Base-by-base conservation (phyloP, 2,329 filamentous ascomycete genomes). In the Truncatella angustata region DNA sequence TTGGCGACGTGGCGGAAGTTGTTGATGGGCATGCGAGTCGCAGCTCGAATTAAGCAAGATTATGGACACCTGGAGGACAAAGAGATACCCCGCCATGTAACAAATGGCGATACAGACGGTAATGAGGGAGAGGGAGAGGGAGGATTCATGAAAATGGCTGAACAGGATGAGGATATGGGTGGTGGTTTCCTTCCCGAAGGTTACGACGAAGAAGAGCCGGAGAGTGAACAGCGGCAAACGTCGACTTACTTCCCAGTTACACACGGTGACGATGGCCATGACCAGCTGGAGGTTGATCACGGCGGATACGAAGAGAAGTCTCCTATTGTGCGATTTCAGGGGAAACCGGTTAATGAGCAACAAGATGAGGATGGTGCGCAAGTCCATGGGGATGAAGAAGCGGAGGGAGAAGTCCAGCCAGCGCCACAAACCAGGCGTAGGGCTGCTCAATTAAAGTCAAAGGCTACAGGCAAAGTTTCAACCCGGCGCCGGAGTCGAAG, bases 1-100 rank as follows among this genome's bases (percentile, higher is more conserved):
- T 66, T 97, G 42, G 81, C 80, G 1, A 82, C 85, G 58, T 99
- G 94, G 94, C 82, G 89, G 52, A 95, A 89, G 68, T 90, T 97
- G 60, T 70, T 96, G 12, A 89, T 92, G 77, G 92, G 92, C 0
- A 66, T 97, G 70, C 80, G 91, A 3, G 94, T 97, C 52, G 79
- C 90, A 18, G 81, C 94, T 66, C 80, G 91, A 45, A 86, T 95
- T 36, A 78, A 78, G 36, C 79, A 85, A 50, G 89, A 96, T 55
- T 95, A 95, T 66, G 89, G 88, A 1, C 79, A 85, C 34, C 73
- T 81, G 4, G 73, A 75, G 39, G 77, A 79, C 23, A 70, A 76
- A 3, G 79, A 83, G 14, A 18, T 23, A 10, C 21, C 4, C 7
- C 11, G 12, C 16, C 5, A 3, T 10, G 76, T 81, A 1, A 75